Evolutionary conservation across 257 asterid species (phyloP), one percentile per base, ranked within the genome.

Genomic region (Solanum piurae): DNA sequence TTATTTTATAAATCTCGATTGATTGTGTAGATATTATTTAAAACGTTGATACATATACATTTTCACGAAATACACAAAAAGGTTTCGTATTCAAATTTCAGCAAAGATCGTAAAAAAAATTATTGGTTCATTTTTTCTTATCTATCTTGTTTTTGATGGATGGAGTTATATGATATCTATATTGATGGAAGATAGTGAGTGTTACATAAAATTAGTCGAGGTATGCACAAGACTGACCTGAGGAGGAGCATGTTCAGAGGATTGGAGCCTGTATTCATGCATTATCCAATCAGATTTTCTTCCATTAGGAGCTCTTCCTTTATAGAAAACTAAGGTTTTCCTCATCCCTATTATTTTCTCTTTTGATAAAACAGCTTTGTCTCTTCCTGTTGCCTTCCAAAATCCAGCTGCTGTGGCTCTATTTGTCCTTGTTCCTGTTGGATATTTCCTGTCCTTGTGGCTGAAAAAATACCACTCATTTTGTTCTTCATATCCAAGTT

Each of bases 371-470:
- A 95, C 95, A 0, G 98, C 97, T 74, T 94, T 95, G 82, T 95
- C 98, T 86, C 98, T 89, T 60, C 98, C 98, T 2, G 98, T 95
- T 2, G 98, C 98, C 93, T 95, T 95, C 98, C 98, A 95, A 89
- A 94, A 95, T 18, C 98, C 98, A 20, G 97, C 95, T 3, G 93
- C 85, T 34, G 98, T 95, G 52, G 98, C 98, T 91, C 98, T 77
- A 37, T 95, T 95, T 9, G 98, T 95, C 49, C 98, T 86, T 4
- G 95, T 95, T 23, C 98, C 98, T 0, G 98, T 95, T 11, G 98
- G 98, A 75, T 95, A 95, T 88, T 95, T 95, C 94, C 98, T 83
- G 72, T 95, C 98, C 89, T 95, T 95, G 90, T 95, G 98, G 55
- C 98, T 95, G 93, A 95, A 95, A 88, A 95, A 95, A 46, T 94